A percentile compares a stretch with the other conserved stretches of the same genome.
phyloP scores from a whole-genome alignment of 306 rosid species.

The Quercus gilva region DNA sequence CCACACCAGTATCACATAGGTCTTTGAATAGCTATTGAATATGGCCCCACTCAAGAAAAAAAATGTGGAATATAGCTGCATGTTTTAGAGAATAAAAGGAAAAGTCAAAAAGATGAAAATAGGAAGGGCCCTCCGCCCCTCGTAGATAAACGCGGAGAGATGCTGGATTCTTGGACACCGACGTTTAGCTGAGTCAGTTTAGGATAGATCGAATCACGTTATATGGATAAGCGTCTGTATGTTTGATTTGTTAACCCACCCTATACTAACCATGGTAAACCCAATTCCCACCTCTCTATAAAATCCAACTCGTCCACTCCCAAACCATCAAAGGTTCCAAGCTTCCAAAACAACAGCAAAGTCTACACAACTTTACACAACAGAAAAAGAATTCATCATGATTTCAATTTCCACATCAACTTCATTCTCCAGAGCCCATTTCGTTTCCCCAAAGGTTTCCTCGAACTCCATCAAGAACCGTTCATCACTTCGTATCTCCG shows the following conservation, averaged over 20 bases:
- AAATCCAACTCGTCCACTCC: not conserved
- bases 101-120: too few species aligned
- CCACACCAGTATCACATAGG: too few species aligned
- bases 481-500: slow-evolving; percentile 6
- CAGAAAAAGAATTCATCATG: too few species aligned
- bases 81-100: too few species aligned
- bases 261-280: slow-evolving; percentile 23
- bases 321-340: too few species aligned
- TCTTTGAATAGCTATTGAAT: too few species aligned
- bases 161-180: slow-evolving; percentile 1
- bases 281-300: not conserved
- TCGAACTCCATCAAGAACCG: slow-evolving; percentile 14
- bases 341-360: not conserved
- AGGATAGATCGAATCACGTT: not conserved
- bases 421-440: slow-evolving; percentile 1
- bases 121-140: too few species aligned
- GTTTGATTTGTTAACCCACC: not conserved
- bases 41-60: too few species aligned
- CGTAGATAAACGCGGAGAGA: not conserved
- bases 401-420: slow-evolving; percentile 13
- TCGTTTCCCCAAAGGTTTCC: not conserved
- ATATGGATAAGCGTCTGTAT: slow-evolving; percentile 15
- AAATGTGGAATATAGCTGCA: too few species aligned
- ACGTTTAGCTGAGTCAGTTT: slow-evolving; percentile 25
- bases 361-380: not conserved